Evolutionary conservation across 2,329 filamentous ascomycete genomes (phyloP).

Genomic region (Fusarium falciforme): DNA sequence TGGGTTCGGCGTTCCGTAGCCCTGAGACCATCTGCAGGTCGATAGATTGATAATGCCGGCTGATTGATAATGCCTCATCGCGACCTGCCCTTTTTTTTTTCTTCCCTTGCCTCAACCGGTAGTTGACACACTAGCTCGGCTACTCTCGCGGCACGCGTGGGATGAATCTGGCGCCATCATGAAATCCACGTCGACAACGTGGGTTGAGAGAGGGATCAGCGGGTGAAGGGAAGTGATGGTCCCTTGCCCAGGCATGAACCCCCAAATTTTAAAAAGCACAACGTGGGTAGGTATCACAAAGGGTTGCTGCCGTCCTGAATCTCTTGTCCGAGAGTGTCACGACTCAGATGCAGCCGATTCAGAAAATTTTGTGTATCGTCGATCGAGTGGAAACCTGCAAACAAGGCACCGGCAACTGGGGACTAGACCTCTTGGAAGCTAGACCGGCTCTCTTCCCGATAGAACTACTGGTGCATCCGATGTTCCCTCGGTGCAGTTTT

Average conservation of each 20-base stretch:
- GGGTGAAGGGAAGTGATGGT: neutral
- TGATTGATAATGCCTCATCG: constrained; percentile 44
- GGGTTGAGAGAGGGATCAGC: constrained; percentile 6
- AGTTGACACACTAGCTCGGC: neutral
- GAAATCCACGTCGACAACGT: neutral
- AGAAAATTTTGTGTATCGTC: neutral
- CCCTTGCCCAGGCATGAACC: neutral
- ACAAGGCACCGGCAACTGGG: neutral
- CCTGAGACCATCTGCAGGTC: constrained; percentile 21
- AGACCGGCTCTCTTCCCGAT: neutral
- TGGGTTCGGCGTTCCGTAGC: constrained; percentile 27
- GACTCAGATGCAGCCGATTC: neutral
- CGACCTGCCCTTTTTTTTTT: neutral
- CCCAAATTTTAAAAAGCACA: neutral
- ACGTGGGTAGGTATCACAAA: neutral
- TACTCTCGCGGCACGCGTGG: neutral
- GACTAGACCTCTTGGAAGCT: neutral
- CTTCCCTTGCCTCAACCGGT: neutral
- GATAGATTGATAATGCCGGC: constrained; percentile 40
- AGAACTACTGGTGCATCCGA: neutral
- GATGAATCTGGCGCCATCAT: neutral
- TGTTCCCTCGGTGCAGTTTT: neutral
- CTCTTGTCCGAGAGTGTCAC: neutral
- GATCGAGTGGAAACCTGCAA: neutral
- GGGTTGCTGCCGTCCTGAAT: neutral